These are phyloP conservation scores for Naegleria gruberi DNA, from an alignment of 208 protist genomes.

Conservation along the genomic window DNA sequence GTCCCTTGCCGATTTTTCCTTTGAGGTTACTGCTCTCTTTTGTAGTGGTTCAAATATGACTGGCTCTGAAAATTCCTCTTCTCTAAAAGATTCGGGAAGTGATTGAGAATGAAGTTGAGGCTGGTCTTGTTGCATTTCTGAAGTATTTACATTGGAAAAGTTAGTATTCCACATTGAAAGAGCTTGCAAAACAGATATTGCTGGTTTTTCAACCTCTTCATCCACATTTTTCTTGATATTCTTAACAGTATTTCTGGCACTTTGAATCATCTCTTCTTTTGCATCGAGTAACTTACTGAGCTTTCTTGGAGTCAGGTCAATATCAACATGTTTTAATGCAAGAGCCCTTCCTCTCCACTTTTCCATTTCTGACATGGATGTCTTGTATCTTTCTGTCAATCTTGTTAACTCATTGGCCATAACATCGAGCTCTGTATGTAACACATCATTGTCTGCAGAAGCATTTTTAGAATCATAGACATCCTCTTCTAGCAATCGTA, in stretches of 20 bases:
- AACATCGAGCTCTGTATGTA: background rate
- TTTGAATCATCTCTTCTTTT: background rate
- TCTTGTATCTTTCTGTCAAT: background rate
- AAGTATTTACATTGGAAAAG: background rate
- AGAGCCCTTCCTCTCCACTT: background rate
- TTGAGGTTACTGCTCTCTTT: background rate
- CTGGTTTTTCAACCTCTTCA: background rate
- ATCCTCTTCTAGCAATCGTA: background rate
- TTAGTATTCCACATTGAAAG: slow-evolving; percentile 1
- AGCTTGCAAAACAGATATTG: background rate
- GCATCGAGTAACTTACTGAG: background rate
- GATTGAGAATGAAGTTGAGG: background rate
- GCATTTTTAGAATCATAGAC: background rate
- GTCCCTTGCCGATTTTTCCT: background rate
- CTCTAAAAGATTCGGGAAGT: background rate
- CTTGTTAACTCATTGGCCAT: background rate
- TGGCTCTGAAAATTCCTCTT: background rate
- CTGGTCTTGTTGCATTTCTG: background rate
- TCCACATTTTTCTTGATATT: background rate
- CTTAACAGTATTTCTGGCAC: background rate
- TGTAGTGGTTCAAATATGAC: background rate
- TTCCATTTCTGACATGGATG: background rate
- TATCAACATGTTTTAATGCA: background rate
- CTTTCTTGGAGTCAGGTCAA: background rate
- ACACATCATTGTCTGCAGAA: background rate